Evolutionary conservation across 1,139 yeast genomes (phyloP).

Genomic region (Blastobotrys illinoisensis): DNA sequence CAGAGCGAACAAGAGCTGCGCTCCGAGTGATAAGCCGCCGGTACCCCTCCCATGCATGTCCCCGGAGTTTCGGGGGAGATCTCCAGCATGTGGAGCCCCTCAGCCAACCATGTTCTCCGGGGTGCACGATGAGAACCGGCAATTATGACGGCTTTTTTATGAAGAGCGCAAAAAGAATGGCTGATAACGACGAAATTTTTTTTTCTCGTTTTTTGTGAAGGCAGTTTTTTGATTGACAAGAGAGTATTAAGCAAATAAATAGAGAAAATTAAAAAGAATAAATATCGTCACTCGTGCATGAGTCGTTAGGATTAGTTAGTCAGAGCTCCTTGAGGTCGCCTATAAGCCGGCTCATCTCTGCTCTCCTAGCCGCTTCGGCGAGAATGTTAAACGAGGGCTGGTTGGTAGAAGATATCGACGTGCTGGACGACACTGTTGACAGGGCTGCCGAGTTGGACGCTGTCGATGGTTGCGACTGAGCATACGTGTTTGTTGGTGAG

Average conservation of each 20-base stretch:
- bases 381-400: slow-evolving; percentile 22
- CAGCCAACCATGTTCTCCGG: background rate
- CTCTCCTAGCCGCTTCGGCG: slow-evolving; percentile 31
- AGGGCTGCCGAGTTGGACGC: background rate
- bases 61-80: background rate
- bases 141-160: background rate
- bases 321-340: slow-evolving; percentile 19
- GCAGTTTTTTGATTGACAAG: background rate
- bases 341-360: slow-evolving; percentile 27
- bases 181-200: background rate
- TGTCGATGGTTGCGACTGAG: background rate
- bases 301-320: background rate
- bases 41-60: background rate
- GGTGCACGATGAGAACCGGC: background rate
- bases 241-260: background rate
- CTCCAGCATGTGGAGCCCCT: background rate
- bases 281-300: slow-evolving; percentile 1
- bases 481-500: slow-evolving; percentile 13
- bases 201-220: no score
- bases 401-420: background rate
- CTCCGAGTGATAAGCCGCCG: background rate
- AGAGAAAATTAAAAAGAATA: slow-evolving; percentile 7
- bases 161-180: background rate
- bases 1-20: background rate
- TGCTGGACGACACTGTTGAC: background rate